Conservation (phyloP, 2,329 filamentous ascomycete species). For the Hypoxylon sp. region DNA sequence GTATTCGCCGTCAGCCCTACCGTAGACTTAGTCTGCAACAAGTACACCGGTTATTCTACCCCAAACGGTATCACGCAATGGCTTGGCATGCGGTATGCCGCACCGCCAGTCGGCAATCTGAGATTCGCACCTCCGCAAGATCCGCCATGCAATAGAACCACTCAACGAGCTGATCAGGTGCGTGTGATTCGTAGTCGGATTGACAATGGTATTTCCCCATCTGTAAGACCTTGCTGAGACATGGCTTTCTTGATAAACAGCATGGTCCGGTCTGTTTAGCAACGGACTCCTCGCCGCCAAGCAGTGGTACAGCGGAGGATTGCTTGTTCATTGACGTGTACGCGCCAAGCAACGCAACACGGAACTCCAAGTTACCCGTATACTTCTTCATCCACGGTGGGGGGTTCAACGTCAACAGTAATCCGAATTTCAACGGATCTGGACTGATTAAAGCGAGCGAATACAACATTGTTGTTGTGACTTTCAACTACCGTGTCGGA, state of each 20-base stretch:
- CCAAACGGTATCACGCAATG: conserved; percentile 75
- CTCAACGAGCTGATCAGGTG: conserved; percentile 70
- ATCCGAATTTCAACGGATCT: conserved; percentile 70
- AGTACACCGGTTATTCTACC: conserved; percentile 71
- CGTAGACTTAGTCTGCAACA: conserved; percentile 77
- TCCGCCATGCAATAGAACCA: conserved; percentile 62
- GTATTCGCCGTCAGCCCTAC: conserved; percentile 50
- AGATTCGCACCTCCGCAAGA: conserved; percentile 78
- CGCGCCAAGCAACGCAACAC: conserved; percentile 68
- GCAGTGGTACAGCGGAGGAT: conserved; percentile 64
- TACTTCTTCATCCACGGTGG: conserved; percentile 73
- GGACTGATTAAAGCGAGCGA: conserved; percentile 72
- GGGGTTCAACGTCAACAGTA: conserved; percentile 68
- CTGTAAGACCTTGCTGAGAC: conserved; percentile 14
- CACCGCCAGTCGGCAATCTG: conserved; percentile 74
- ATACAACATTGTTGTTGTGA: conserved; percentile 76
- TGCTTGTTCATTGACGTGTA: conserved; percentile 79
- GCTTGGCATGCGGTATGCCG: conserved; percentile 82
- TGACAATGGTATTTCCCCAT: neutral
- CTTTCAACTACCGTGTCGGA: conserved; percentile 83
- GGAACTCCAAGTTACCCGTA: conserved; percentile 71
- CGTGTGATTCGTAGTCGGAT: conserved; percentile 29
- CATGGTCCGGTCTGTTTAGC: conserved; percentile 50
- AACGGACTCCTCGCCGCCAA: conserved; percentile 40
- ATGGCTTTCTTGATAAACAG: conserved; percentile 36